Evolutionary conservation across 257 asterid species (phyloP).

Genomic region (Nicotiana benthamiana): DNA sequence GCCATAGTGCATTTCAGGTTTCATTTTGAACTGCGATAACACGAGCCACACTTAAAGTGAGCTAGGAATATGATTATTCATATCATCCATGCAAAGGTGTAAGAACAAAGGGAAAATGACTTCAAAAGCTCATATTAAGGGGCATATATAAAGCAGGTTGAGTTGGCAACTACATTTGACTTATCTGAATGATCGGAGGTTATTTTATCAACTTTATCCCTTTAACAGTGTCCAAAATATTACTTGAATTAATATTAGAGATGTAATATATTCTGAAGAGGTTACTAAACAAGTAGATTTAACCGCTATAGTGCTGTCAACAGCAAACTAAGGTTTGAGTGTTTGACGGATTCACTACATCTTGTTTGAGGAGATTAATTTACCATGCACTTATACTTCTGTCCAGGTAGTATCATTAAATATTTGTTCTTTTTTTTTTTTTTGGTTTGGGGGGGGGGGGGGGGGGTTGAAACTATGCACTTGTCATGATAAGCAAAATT

Average conservation of each 20-base stretch:
- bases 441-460: too few relatives aligned
- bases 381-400: not conserved
- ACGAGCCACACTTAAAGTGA: not conserved
- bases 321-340: not conserved
- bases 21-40: constrained; percentile 70
- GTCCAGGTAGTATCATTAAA: not conserved
- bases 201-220: not conserved
- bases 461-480: not conserved
- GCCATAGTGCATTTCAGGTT: constrained; percentile 88
- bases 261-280: not conserved
- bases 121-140: constrained; percentile 1
- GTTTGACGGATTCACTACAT: not conserved
- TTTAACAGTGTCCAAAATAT: not conserved
- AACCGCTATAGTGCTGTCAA: not conserved
- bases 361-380: not conserved
- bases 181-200: not conserved
- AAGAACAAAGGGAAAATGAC: not conserved
- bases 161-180: not conserved
- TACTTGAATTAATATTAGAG: not conserved
- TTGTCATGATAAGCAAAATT: not conserved
- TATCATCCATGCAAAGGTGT: not conserved
- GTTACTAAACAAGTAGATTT: not conserved
- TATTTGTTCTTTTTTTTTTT: too few relatives aligned
- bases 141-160: not conserved
- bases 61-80: not conserved